Conservation (phyloP, 2,329 filamentous ascomycete species). For the Thielaviopsis punctulata region DNA sequence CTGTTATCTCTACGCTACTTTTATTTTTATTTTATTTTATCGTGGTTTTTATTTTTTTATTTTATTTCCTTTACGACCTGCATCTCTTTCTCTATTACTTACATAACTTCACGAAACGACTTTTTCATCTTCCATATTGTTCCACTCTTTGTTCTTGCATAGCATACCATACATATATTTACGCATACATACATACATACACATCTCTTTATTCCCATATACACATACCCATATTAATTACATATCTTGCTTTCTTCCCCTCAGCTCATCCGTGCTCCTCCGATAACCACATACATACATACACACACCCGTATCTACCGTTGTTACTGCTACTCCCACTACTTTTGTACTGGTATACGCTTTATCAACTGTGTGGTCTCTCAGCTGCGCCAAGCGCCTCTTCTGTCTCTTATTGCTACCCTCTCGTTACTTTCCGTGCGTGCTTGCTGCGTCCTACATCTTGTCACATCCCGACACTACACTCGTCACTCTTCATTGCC, state of each 20-base stretch:
- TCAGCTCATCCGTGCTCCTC: not conserved
- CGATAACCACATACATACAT: not conserved
- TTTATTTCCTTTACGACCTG: not conserved
- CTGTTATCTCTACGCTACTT: conserved; percentile 1
- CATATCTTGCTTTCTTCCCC: not conserved
- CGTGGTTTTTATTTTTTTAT: no score
- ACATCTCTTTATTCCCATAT: not conserved
- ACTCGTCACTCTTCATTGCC: no score
- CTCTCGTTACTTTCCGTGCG: not conserved
- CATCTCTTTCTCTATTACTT: not conserved
- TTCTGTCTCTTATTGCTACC: not conserved
- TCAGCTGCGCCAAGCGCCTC: not conserved
- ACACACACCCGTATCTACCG: not conserved
- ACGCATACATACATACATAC: not conserved
- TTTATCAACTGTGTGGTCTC: not conserved
- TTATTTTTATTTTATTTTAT: conserved; percentile 5
- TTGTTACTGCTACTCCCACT: no score
- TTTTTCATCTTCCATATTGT: no score
- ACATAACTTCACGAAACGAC: no score
- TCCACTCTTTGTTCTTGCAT: not conserved
- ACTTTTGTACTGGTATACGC: no score
- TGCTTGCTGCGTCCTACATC: not conserved
- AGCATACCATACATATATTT: not conserved
- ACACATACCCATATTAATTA: not conserved
- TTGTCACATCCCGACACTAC: no score